Conservation (phyloP, 352 stramenopile genomes). For the Phytophthora kernoviae region DNA sequence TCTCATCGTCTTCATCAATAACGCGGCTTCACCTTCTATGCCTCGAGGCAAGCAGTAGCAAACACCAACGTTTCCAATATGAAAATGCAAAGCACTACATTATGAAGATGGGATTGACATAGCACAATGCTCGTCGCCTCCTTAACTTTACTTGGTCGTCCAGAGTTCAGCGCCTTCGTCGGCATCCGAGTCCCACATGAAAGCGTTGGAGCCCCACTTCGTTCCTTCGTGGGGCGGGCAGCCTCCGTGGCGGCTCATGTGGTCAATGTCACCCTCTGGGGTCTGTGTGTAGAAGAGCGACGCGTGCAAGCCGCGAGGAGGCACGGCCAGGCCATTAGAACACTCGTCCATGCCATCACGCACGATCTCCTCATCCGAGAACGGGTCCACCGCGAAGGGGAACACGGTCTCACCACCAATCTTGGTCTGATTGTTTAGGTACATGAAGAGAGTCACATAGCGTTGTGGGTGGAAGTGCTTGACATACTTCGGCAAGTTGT, state of each 20-base stretch:
- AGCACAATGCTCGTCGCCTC: conserved; percentile 3
- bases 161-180: conserved; percentile 81
- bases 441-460: conserved; percentile 97
- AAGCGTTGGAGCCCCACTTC: conserved; percentile 85
- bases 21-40: conserved; percentile 7
- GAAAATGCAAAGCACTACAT: conserved; percentile 2
- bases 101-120: conserved; percentile 7
- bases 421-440: conserved; percentile 95
- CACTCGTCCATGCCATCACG: conserved; percentile 80
- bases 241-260: conserved; percentile 77
- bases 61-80: conserved; percentile 9
- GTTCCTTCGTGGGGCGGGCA: conserved; percentile 81
- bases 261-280: conserved; percentile 70
- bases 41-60: conserved; percentile 14
- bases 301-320: conserved; percentile 66
- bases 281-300: conserved; percentile 86
- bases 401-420: conserved; percentile 97
- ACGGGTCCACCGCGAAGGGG: conserved; percentile 78
- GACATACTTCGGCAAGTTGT: conserved; percentile 67
- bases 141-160: conserved; percentile 67
- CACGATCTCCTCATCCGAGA: conserved; percentile 69
- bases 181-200: conserved; percentile 85
- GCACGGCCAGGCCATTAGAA: conserved; percentile 73
- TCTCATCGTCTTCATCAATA: conserved; percentile 47
- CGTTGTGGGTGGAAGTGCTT: conserved; percentile 91